Base-by-base conservation (phyloP, 2,329 filamentous ascomycete genomes). In the Metarhizium robertsii region DNA sequence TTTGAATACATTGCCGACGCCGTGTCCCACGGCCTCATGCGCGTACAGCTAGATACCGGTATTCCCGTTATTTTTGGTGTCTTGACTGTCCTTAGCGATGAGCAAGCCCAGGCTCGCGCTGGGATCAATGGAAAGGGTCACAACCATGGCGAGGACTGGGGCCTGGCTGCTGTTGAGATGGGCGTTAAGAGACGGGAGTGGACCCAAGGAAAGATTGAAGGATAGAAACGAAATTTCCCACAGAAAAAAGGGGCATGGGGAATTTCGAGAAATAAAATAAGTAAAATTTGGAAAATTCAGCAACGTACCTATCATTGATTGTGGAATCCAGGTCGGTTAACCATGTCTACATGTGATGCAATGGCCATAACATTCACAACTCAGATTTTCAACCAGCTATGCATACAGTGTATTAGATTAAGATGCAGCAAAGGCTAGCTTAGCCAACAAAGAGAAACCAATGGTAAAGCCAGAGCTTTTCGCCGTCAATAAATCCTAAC, bases 121-220 rank as follows among this genome's bases (percentile, higher is more conserved):
- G 94, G 94, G 1, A 73, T 96, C 56, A 72, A 74, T n/a, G 67
- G 67, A 53, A 67, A 70, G 58, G 77, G 83, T 62, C 94, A 97
- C 70, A 97, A 97, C 73, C 92, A 99, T 73, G 94, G 94, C 32
- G 87, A 94, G 74, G 92, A 97, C 71, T 99, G 94, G 94, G 94
- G 94, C 3, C 79, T 84, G 63, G 94, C 92, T 20, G 94, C 94
- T 6, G 94, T 99, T 38, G 94, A 99, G 78, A 80, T 99, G 77
- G 92, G 88, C 6, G 81, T 88, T 18, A 97, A 96, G 84, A 84
- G 88, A 68, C 87, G 79, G 71, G 86, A 84, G 52, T 97, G 92
- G 92, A 81, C 83, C 2, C 81, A 86, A 60, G 92, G 92, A 48
- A 79, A 76, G 66, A 75, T 83, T 54, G 77, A 79, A 57, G 71